phyloP scores from a whole-genome alignment of 768 basidiomycete genomes.

The Russula abietina region DNA sequence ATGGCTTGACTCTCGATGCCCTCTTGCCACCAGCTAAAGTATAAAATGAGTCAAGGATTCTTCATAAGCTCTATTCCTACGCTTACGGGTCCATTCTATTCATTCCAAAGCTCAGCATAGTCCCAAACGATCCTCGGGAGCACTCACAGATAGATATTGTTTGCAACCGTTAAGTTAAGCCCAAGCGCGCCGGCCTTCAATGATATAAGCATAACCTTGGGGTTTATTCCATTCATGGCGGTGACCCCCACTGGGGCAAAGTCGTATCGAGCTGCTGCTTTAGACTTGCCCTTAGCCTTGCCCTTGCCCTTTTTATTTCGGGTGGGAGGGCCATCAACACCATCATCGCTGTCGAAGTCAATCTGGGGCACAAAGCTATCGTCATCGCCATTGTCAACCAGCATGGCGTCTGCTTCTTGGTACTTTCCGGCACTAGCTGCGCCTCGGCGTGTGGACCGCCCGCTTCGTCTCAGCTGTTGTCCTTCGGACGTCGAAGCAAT shows the following conservation, averaged over 20 bases:
- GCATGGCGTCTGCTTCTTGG: conserved; percentile 10
- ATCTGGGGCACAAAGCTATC: conserved; percentile 31
- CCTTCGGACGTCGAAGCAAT: conserved; percentile 17
- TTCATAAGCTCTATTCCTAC: not conserved
- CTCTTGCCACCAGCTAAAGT: conserved; percentile 75
- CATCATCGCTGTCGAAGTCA: conserved; percentile 28
- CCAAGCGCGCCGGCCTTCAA: conserved; percentile 81
- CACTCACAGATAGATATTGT: conserved; percentile 75
- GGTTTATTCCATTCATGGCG: conserved; percentile 39
- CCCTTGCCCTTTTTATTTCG: conserved; percentile 28
- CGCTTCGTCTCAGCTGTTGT: conserved; percentile 20
- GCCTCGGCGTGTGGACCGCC: conserved; percentile 5
- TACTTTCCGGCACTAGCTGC: not conserved
- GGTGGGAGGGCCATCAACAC: not conserved
- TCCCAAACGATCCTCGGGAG: not conserved
- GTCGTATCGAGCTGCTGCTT: conserved; percentile 21
- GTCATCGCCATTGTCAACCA: conserved; percentile 28
- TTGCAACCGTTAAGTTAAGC: conserved; percentile 82
- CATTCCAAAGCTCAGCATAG: conserved; percentile 1
- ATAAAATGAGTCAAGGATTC: not conserved
- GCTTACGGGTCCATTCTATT: conserved; percentile 78
- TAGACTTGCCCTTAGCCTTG: conserved; percentile 20
- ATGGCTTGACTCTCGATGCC: conserved; percentile 83
- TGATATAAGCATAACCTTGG: conserved; percentile 80
- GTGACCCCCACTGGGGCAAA: conserved; percentile 4